Base-by-base conservation (phyloP, 441 rosid species). In the Pelargonium myrrhifolium region DNA sequence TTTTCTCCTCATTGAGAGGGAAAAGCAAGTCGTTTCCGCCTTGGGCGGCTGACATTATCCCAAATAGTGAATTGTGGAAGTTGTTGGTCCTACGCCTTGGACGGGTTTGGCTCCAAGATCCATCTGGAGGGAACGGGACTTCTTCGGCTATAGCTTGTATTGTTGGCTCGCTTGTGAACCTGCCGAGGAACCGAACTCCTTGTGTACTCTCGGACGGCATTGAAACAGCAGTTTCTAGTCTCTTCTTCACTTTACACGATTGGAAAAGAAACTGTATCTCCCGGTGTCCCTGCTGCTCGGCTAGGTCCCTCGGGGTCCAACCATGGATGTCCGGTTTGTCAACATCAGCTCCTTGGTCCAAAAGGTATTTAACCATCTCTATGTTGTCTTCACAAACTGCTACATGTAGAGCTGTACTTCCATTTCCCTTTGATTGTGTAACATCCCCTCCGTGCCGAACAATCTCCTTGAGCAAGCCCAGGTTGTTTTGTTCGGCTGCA, bases 311-410 rank as follows among this genome's bases (percentile, higher is more conserved):
- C 15, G 97, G 82, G 10, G 93, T 89, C 98, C 96, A 94, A 18
- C 96, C 87, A 20, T 92, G 74, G 24, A 65, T 70, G 78, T 88
- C 96, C 24, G 86, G 83, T 77, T 53, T 79, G 76, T 92, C 96
- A 15, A 85, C 74, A 68, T 87, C 91, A 17, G 92, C 90, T 71
- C 98, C 94, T 71, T 83, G 76, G n/a, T 88, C 89, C 69, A 89
- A 68, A 28, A 94, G 80, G 80, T 83, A 89, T 78, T 82, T 74
- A 1, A 92, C 88, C 14, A 90, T 86, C 63, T 89, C 93, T 2
- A 70, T 15, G 72, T 88, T 94, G 72, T 83, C 97, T 76, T 85
- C 93, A 0, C 85, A 86, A 26, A 94, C 85, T 73, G 99, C 98
- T 8, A 75, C 51, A 65, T 94, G 94, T 64, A 94, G 79, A 24